These are phyloP conservation scores for Byssochlamys sp. DNA, from an alignment of 2,329 filamentous ascomycete genomes.

Conservation along the genomic window DNA sequence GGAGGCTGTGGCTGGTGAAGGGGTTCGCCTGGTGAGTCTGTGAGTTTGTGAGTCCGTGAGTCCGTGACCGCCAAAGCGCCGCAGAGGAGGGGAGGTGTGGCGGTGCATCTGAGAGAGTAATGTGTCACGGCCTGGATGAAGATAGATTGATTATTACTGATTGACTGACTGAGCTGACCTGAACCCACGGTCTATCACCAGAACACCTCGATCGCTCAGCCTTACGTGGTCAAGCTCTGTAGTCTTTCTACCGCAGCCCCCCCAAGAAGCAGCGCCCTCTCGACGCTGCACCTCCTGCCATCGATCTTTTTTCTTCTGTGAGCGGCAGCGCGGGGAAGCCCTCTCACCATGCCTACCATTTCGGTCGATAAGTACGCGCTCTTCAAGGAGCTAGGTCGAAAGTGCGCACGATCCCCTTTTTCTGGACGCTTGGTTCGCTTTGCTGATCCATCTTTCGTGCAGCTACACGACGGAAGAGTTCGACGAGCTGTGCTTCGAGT, in stretches of 20 bases:
- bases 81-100: conserved; percentile 5
- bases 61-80: neutral
- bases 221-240: neutral
- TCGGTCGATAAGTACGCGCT: conserved; percentile 91
- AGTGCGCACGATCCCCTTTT: conserved; percentile 46
- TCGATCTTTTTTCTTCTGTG: neutral
- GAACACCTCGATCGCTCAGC: neutral
- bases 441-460: conserved; percentile 2
- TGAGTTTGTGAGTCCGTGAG: too few species aligned
- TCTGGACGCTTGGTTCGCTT: neutral
- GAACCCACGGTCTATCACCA: neutral
- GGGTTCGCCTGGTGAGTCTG: neutral
- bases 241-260: neutral
- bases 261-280: neutral
- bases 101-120: neutral
- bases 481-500: conserved; percentile 96
- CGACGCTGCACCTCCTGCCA: neutral
- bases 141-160: neutral
- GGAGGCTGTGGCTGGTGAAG: conserved; percentile 19
- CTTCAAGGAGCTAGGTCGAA: conserved; percentile 80
- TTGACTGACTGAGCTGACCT: neutral
- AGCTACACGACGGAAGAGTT: conserved; percentile 90
- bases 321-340: conserved; percentile 14
- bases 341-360: conserved; percentile 79
- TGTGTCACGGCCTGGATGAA: neutral